A percentile compares a stretch with the other conserved stretches of the same genome.
Evolutionary conservation across 1,284 basidiomycete species (phyloP).

Genomic region (Ustilago lituana): DNA sequence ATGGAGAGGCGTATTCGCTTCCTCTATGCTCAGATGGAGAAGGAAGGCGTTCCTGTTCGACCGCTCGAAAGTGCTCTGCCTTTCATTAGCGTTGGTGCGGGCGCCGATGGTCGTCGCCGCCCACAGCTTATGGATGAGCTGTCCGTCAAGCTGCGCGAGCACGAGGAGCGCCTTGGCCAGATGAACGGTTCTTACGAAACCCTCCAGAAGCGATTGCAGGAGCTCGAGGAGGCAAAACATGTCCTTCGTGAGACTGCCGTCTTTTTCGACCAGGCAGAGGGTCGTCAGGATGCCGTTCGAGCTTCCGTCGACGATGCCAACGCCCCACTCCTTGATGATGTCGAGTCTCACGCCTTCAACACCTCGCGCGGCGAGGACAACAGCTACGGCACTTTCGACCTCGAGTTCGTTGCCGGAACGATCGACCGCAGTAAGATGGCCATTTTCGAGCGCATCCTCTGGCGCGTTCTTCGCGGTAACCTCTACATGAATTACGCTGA

Average conservation of each 20-base stretch:
- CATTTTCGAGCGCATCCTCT: slow-evolving; percentile 95
- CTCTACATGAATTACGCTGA: slow-evolving; percentile 98
- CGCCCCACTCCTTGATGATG: slow-evolving; percentile 86
- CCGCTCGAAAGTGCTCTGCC: slow-evolving; percentile 67
- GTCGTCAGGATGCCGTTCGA: slow-evolving; percentile 80
- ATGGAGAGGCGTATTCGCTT: slow-evolving; percentile 94
- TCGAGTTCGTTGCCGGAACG: slow-evolving; percentile 91
- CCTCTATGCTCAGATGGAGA: slow-evolving; percentile 85
- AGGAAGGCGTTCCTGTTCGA: slow-evolving; percentile 79
- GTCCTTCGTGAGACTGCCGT: slow-evolving; percentile 94
- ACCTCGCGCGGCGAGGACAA: slow-evolving; percentile 69
- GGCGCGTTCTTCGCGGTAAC: slow-evolving; percentile 97
- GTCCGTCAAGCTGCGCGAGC: slow-evolving; percentile 84
- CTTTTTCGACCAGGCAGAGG: slow-evolving; percentile 92
- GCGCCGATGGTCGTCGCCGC: slow-evolving; percentile 73
- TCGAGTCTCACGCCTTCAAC: slow-evolving; percentile 72
- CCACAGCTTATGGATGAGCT: slow-evolving; percentile 94
- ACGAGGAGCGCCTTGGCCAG: slow-evolving; percentile 83
- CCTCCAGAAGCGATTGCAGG: slow-evolving; percentile 84
- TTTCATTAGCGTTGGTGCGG: slow-evolving; percentile 52
- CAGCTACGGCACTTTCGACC: slow-evolving; percentile 74
- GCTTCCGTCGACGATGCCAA: slow-evolving; percentile 84
- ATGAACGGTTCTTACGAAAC: slow-evolving; percentile 96
- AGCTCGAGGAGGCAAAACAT: slow-evolving; percentile 87
- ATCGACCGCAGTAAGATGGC: slow-evolving; percentile 91